phyloP scores from a whole-genome alignment of 192 early-diverging fungal species.

The Mortierella antarctica region DNA sequence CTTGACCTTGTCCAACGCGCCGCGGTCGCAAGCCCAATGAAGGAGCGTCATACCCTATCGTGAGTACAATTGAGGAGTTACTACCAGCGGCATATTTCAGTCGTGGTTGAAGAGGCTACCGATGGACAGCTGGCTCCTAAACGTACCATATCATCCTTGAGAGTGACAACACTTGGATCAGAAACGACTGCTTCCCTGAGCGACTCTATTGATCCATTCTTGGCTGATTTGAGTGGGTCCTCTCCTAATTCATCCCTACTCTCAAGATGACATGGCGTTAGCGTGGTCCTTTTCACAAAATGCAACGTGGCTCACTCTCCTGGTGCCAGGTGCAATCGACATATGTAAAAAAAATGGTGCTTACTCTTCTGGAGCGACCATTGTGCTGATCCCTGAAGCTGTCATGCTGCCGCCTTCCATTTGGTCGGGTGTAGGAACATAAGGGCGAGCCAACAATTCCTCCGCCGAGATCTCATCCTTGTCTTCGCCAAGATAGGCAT shows the following conservation, averaged over 20 bases:
- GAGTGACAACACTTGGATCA: conserved; percentile 18
- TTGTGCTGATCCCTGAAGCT: conserved; percentile 55
- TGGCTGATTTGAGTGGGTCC: conserved; percentile 20
- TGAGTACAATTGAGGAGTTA: neutral
- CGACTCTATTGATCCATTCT: conserved; percentile 23
- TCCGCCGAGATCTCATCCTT: conserved; percentile 47
- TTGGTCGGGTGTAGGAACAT: conserved; percentile 21
- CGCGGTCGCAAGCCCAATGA: conserved; percentile 66
- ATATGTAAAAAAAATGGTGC: neutral
- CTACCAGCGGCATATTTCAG: neutral
- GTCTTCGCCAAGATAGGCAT: conserved; percentile 39
- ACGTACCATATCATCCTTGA: conserved; percentile 34
- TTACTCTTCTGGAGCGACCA: conserved; percentile 43
- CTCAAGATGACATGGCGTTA: neutral
- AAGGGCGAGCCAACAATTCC: conserved; percentile 38
- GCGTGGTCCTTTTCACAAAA: neutral
- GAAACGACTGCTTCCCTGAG: conserved; percentile 7
- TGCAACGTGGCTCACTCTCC: neutral
- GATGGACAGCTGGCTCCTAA: conserved; percentile 1
- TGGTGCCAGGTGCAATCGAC: conserved; percentile 2
- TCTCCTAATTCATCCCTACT: conserved; percentile 14
- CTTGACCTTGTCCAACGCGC: conserved; percentile 56
- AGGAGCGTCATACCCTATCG: conserved; percentile 62
- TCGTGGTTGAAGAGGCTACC: neutral
- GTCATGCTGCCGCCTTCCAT: conserved; percentile 28